Evolutionary conservation across 2,329 filamentous ascomycete genomes (phyloP), one percentile per base, ranked within the genome.

Genomic region (Teratosphaeria destructans): DNA sequence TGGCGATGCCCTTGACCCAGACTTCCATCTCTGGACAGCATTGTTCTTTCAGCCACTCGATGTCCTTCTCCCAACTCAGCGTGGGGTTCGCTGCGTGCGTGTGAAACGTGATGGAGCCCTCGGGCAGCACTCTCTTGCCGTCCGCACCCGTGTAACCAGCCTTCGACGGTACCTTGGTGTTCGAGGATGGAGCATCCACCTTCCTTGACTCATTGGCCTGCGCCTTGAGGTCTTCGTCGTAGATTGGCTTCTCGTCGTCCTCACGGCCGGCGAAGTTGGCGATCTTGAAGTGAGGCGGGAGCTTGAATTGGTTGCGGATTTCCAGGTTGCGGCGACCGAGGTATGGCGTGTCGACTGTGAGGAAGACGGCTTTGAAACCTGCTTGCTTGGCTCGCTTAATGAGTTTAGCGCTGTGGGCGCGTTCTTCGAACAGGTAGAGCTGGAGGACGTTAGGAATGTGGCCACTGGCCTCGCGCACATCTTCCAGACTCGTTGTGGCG

Each of bases 281-380:
- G 10, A 73, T 67, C 57, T 70, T 70, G 60, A 72, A 68, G 54
- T 73, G 71, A 16, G 67, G 65, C 12, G 70, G 72, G 14, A 73
- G 62, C 55, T 70, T 72, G 67, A 83, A 84, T 52, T 78, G 74
- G 61, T 84, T 83, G 10, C 81, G 75, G 56, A 79, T 78, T 64
- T 85, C 81, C 39, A 82, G 78, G 19, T 82, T 73, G 1, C 82
- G 74, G 12, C 77, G 74, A 0, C 82, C 82, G 0, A 84, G 73
- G 6, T 81, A 76, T 0, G 82, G 82, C 0, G 78, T 77, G 60
- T 85, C 82, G 2, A 84, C 80, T 0, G 81, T 81, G 2, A 85
- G 68, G 56, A 85, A 78, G 3, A 84, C 70, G 0, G 81, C 82
- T 62, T 81, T 81, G 70, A 79, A 83, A 3, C 81, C 80, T 1